These are phyloP conservation scores for Syncephalastrum contaminatum DNA, from an alignment of 371 early-diverging fungal genomes.

Conservation along the genomic window DNA sequence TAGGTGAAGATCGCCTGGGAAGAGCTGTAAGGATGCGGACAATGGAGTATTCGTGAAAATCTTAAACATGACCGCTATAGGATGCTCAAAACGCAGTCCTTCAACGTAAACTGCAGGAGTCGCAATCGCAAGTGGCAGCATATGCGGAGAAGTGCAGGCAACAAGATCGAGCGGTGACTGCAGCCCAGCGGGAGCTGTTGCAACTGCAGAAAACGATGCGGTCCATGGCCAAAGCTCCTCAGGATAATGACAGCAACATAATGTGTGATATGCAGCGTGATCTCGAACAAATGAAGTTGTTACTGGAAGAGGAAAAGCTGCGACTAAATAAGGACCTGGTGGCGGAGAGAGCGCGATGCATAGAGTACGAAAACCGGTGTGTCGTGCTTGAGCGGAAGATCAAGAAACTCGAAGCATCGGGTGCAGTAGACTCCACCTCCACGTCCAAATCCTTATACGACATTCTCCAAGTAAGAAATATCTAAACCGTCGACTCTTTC, in stretches of 20 bases:
- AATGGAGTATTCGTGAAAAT: background rate
- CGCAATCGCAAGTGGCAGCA: slow-evolving; percentile 15
- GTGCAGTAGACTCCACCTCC: background rate
- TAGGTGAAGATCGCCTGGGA: slow-evolving; percentile 12
- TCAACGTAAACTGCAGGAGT: slow-evolving; percentile 20
- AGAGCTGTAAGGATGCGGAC: slow-evolving; percentile 11
- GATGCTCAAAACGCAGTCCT: slow-evolving; percentile 17
- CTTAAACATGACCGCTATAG: slow-evolving; percentile 1
- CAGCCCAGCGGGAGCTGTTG: slow-evolving; percentile 20
- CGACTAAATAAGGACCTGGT: slow-evolving; percentile 14
- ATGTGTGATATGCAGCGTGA: slow-evolving; percentile 1
- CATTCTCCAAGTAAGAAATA: too few relatives aligned
- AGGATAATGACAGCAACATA: background rate
- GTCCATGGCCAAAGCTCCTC: background rate
- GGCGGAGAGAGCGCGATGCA: slow-evolving; percentile 16
- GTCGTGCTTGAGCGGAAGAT: slow-evolving; percentile 13
- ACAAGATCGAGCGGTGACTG: slow-evolving; percentile 23
- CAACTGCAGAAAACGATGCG: slow-evolving; percentile 17
- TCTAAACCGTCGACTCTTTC: too few relatives aligned
- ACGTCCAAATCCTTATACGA: too few relatives aligned
- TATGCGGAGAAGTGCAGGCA: slow-evolving; percentile 29
- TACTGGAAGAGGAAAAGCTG: slow-evolving; percentile 15
- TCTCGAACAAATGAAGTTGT: slow-evolving; percentile 11
- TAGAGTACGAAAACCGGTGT: slow-evolving; percentile 17
- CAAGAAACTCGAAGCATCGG: slow-evolving; percentile 11